Conservation (phyloP, 176 grass and related monocot species). For the Chrysopogon serrulatus region DNA sequence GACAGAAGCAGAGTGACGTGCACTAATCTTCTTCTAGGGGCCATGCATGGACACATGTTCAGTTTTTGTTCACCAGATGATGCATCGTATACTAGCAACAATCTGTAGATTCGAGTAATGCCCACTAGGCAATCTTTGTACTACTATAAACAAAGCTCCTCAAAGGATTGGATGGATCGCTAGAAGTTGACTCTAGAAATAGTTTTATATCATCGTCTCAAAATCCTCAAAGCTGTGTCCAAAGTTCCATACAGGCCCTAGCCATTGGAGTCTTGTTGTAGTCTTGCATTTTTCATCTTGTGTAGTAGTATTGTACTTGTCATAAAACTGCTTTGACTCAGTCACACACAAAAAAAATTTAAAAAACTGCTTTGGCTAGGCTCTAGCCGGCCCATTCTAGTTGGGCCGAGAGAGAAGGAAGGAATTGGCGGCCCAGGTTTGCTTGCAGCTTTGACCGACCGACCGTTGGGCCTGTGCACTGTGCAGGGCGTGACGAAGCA, state of each 20-base stretch:
- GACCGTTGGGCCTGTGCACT: background rate
- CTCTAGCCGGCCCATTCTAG: background rate
- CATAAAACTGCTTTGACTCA: background rate
- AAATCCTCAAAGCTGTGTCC: background rate
- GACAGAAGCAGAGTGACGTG: conserved; percentile 9
- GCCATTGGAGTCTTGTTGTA: too few relatives aligned
- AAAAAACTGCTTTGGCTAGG: background rate
- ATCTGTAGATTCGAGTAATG: conserved; percentile 10
- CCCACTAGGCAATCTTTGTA: conserved; percentile 4
- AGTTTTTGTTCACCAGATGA: conserved; percentile 10
- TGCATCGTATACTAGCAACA: background rate
- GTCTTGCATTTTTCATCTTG: too few relatives aligned
- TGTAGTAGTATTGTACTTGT: background rate
- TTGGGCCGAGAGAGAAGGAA: background rate
- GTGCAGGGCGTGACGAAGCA: conserved; percentile 91
- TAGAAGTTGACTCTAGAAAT: background rate
- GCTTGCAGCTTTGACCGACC: background rate
- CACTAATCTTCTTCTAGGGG: conserved; percentile 12
- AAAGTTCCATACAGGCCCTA: too few relatives aligned
- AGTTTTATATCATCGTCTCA: background rate
- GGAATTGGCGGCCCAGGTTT: background rate
- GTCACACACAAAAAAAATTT: too few relatives aligned
- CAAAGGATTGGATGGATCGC: background rate
- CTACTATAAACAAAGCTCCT: background rate
- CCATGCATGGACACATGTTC: background rate